Evolutionary conservation across 1,284 basidiomycete species (phyloP), one percentile per base, ranked within the genome.

Genomic region (Cryptococcus sp.): DNA sequence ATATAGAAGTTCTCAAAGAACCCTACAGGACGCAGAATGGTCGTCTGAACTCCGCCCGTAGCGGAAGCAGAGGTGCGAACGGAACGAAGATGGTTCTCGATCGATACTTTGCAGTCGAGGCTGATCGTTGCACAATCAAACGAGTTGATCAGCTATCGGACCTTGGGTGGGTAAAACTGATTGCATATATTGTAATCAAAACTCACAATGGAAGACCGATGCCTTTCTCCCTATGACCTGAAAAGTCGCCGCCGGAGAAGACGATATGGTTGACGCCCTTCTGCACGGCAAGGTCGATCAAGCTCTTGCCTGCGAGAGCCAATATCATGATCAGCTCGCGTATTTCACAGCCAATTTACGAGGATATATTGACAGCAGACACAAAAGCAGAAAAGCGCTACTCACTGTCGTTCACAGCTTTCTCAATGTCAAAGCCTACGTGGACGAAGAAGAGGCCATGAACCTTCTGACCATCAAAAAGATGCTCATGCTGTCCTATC

Each of bases 251-350:
- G 39, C 58, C 47, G 7, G 53, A 53, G 48, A 52, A 60, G 17
- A 63, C 55, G 22, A 63, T 19, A 39, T 63, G 61, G 39, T 60
- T 54, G 25, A 63, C 58, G 15, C 50, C 46, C 13, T 60, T 52
- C 30, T 49, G 50, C 41, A 53, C 55, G 22, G 52, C 54, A 16
- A 43, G 27, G 22, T 63, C 51, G 22, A 57, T 22, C 15, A 57
- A 6, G 35, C 39, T 5, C 23, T 39, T 52, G 38, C 38, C 55
- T 57, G 39, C 30, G 20, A 22, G 10, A 27, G 5, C 19, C 23
- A 42, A 17, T 35, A 2, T n/a, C 22, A 10, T 20, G 17, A 57
- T 50, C 5, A 50, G 35, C 10, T 40, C 27, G 46, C 55, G 43
- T 51, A 6, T 25, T 6, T 25, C 25, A 25, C n/a, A n/a, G n/a